Percentiles rank a stretch among this genome's conserved stretches.
Evolutionary conservation across 306 rosid genomes (phyloP).

Genomic region (Aeschynomene evenia): DNA sequence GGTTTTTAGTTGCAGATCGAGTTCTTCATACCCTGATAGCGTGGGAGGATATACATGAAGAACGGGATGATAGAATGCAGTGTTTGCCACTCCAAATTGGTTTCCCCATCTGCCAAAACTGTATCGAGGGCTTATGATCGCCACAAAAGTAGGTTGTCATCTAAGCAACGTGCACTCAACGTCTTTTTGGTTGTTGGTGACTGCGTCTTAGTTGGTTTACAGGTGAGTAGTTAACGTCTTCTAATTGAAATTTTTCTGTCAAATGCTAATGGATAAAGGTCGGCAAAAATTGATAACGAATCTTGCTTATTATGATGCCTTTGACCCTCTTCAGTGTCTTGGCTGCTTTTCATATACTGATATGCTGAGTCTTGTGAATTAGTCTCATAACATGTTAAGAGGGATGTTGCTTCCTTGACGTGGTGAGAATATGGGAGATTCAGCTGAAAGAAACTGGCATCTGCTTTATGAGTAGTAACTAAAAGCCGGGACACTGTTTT

Average conservation of each 20-base stretch:
- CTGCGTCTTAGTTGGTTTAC: conserved; percentile 90
- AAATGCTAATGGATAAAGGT: background rate
- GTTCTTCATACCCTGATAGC: conserved; percentile 38
- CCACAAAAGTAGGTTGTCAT: conserved; percentile 70
- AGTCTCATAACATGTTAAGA: background rate
- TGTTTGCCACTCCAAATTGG: conserved; percentile 90
- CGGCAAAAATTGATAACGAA: background rate
- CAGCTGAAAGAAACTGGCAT: background rate
- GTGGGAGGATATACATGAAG: conserved; percentile 48
- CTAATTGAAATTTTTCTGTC: conserved; percentile 3
- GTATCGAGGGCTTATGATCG: conserved; percentile 88
- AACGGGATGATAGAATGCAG: conserved; percentile 97
- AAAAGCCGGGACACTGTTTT: background rate
- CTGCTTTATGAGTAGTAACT: conserved; percentile 11
- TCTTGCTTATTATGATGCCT: background rate
- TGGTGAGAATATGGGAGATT: background rate
- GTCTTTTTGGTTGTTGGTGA: conserved; percentile 92
- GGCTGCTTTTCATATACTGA: background rate
- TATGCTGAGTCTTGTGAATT: background rate
- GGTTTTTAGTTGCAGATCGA: conserved; percentile 41
- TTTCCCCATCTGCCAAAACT: conserved; percentile 64
- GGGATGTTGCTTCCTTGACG: background rate
- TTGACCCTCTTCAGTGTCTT: background rate
- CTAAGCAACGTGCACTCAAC: conserved; percentile 82
- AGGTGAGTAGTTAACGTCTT: conserved; percentile 53